Evolutionary conservation across 768 basidiomycete genomes (phyloP), one percentile per base, ranked within the genome.

Genomic region (Tulasnella sp.): DNA sequence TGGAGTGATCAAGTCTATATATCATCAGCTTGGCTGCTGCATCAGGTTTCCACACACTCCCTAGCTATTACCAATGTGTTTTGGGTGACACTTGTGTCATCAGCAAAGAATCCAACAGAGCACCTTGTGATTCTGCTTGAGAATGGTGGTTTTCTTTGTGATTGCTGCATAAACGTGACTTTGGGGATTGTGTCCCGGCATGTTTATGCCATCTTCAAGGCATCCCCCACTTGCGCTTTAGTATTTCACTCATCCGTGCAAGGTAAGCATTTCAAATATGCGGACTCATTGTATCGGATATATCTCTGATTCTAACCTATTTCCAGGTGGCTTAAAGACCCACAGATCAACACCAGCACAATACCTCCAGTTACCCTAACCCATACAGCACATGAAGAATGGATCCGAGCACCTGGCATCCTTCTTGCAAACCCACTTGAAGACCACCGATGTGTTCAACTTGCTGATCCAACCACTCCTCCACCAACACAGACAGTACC

Each of bases 81-180:
- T 12, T 12, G 39, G 39, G 39, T 39, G 5, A 39, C 39, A 5
- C 39, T 39, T 12, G 6, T 12, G 6, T 39, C 39, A 12, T 39
- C 39, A 39, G 39, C n/a, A n/a, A n/a, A 12, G 39, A 82, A 25
- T 58, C 84, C 7, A 72, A 82, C 81, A 2, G 67, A 77, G 3
- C 84, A 85, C 74, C 78, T 79, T 42, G 31, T 85, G 3, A 80
- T 79, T 6, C 39, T 84, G 29, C 76, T 85, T 1, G 42, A 79
- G 9, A 77, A 81, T 58, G 77, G 79, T 14, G 72, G 77, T n/a
- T 82, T 82, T 74, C 68, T 84, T 0, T 85, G 84, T 78, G 83
- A 85, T 69, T 85, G 83, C 67, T 81, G 81, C 45, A 84, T 83
- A 82, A 81, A 82, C 1, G 73, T 80, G 11, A 84, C 82, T 76